phyloP scores from a whole-genome alignment of 2,329 filamentous ascomycete species.

The Talaromyces piceae region DNA sequence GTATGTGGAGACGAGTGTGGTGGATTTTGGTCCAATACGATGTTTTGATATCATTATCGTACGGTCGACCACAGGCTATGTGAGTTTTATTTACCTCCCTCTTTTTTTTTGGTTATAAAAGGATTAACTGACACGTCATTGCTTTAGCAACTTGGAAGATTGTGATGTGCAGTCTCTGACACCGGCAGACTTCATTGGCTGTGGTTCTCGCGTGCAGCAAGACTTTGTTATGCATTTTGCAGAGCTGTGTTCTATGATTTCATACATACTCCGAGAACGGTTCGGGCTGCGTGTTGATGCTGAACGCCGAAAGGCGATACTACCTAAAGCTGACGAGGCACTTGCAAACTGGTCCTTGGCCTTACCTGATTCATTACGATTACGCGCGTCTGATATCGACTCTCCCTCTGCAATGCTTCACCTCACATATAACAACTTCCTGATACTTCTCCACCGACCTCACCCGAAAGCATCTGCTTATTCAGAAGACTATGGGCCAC shows the following conservation, averaged over 20 bases:
- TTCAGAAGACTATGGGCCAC: slow-evolving; percentile 38
- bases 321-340: slow-evolving; percentile 35
- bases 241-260: slow-evolving; percentile 45
- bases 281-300: slow-evolving; percentile 35
- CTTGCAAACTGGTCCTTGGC: slow-evolving; percentile 37
- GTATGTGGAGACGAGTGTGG: slow-evolving; percentile 39
- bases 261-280: slow-evolving; percentile 35
- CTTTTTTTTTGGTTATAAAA: background rate
- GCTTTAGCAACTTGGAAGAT: slow-evolving; percentile 40
- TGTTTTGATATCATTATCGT: slow-evolving; percentile 37
- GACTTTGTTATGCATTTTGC: slow-evolving; percentile 44
- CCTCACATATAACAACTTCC: slow-evolving; percentile 40
- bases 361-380: slow-evolving; percentile 33
- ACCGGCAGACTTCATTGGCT: slow-evolving; percentile 41
- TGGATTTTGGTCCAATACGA: slow-evolving; percentile 40
- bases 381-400: slow-evolving; percentile 35
- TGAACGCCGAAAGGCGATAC: slow-evolving; percentile 34
- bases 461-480: slow-evolving; percentile 37
- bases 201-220: slow-evolving; percentile 36
- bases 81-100: slow-evolving; percentile 20
- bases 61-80: slow-evolving; percentile 48
- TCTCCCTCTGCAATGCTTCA: slow-evolving; percentile 40
- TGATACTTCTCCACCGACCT: slow-evolving; percentile 39
- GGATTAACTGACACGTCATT: slow-evolving; percentile 1
- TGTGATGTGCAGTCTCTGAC: slow-evolving; percentile 43